Percentiles rank a stretch among this genome's conserved stretches.
Conservation (phyloP, 257 asterid species). For the Gynochthodes officinalis region DNA sequence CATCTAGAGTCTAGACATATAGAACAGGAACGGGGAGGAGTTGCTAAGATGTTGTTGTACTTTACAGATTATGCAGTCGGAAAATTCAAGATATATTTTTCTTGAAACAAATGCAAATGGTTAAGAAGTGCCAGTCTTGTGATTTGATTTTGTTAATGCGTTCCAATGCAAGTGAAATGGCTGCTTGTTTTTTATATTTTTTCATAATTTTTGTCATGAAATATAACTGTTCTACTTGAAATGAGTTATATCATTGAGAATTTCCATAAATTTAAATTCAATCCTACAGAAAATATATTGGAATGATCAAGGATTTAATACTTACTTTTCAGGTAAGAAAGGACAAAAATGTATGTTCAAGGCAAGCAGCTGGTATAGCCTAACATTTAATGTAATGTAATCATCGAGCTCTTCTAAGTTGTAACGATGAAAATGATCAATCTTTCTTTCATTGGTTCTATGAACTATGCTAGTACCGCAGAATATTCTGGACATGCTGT, state of each 20-base stretch:
- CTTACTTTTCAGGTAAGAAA: neutral
- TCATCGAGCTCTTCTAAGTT: neutral
- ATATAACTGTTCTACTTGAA: too few relatives aligned
- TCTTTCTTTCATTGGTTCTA: neutral
- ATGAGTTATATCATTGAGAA: too few relatives aligned
- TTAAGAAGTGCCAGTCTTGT: neutral
- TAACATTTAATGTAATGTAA: neutral
- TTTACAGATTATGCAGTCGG: too few relatives aligned
- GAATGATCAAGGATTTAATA: too few relatives aligned
- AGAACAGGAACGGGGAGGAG: too few relatives aligned
- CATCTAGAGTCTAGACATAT: too few relatives aligned
- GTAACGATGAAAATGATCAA: neutral
- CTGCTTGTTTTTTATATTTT: neutral
- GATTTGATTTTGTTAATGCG: neutral
- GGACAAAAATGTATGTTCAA: neutral
- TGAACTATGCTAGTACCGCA: neutral
- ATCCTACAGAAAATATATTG: too few relatives aligned
- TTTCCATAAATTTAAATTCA: too few relatives aligned
- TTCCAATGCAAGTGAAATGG: neutral
- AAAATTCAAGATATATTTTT: too few relatives aligned
- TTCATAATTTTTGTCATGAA: too few relatives aligned
- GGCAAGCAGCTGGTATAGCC: neutral
- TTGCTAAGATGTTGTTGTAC: too few relatives aligned
- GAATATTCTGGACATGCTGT: conserved; percentile 2
- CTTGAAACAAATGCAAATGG: too few relatives aligned